Conservation (phyloP, 352 stramenopile species). For the Phytophthora pistaciae region DNA sequence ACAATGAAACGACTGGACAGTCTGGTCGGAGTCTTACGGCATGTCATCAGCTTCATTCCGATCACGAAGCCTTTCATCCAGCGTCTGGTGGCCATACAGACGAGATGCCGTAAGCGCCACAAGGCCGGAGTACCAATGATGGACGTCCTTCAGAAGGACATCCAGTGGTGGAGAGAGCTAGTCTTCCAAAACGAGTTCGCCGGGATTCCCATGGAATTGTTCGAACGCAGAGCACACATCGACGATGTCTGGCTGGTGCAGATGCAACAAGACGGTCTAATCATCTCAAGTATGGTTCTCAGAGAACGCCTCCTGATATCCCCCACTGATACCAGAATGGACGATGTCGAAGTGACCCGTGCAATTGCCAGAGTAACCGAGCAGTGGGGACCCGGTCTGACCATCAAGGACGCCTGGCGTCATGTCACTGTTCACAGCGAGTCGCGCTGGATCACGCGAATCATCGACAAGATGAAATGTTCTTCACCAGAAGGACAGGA, state of each 20-base stretch:
- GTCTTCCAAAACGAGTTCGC: background rate
- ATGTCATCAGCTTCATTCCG: background rate
- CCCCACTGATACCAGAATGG: background rate
- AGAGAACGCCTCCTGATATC: background rate
- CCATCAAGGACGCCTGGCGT: slow-evolving; percentile 9
- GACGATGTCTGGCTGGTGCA: background rate
- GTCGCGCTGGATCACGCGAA: background rate
- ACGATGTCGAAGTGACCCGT: background rate
- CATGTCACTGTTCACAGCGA: slow-evolving; percentile 15
- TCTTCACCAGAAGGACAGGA: slow-evolving; percentile 3
- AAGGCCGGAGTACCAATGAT: background rate
- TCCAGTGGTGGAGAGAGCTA: background rate
- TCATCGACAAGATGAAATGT: slow-evolving; percentile 19
- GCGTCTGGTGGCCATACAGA: background rate
- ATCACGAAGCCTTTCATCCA: background rate
- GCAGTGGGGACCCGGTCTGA: background rate
- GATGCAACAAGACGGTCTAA: background rate
- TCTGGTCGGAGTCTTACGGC: background rate
- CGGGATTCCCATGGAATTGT: background rate
- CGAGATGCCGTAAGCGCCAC: background rate
- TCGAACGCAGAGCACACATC: background rate
- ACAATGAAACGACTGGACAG: background rate
- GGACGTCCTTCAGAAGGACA: background rate
- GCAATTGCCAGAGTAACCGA: background rate
- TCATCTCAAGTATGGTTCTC: background rate